Base-by-base conservation (phyloP, 2,329 filamentous ascomycete genomes). In the Monosporascus cannonballus region DNA sequence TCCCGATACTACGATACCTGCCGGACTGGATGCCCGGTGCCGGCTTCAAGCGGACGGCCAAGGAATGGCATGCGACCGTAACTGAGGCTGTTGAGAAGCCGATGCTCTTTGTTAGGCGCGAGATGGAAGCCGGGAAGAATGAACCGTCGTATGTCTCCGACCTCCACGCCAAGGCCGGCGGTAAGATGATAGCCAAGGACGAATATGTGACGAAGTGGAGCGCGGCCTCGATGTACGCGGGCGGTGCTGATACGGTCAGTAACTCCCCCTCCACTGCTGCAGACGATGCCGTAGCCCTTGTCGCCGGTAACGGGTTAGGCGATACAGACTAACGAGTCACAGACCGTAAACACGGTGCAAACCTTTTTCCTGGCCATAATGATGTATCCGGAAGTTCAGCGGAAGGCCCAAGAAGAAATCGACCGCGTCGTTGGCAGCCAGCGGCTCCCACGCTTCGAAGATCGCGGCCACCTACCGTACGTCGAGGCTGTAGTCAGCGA, bases 401-500 rank as follows among this genome's bases (percentile, higher is more conserved):
- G 58, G 17, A 80, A 78, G 56, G 76, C 74, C 0, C 73, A 73
- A 55, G 64, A 62, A 7, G 68, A 75, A 47, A 61, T 83, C 14
- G 78, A 83, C 53, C 58, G 62, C 3, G 72, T 79, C 1, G 69
- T 80, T 11, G 76, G 76, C 2, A 59, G 59, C 4, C 62, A 68
- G 38, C 66, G 78, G 6, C 64, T 81, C 1, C 78, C 79, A 1
- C 67, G 61, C 0, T 73, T 76, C 53, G 67, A 71, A 2, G 78
- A 82, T 55, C 66, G 72, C 7, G 64, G 67, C 0, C 61, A 63
- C 0, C 63, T 83, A 27, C 64, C 58, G 4, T 78, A 76, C 51
- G 64, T 80, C 27, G 70, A 76, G 49, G 65, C 67, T 45, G 65
- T 79, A n/a, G 62, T 80, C 9, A 68, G 77, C 50, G 77, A 80